phyloP scores from a whole-genome alignment of 345 rosid species.

The Salix exigua region DNA sequence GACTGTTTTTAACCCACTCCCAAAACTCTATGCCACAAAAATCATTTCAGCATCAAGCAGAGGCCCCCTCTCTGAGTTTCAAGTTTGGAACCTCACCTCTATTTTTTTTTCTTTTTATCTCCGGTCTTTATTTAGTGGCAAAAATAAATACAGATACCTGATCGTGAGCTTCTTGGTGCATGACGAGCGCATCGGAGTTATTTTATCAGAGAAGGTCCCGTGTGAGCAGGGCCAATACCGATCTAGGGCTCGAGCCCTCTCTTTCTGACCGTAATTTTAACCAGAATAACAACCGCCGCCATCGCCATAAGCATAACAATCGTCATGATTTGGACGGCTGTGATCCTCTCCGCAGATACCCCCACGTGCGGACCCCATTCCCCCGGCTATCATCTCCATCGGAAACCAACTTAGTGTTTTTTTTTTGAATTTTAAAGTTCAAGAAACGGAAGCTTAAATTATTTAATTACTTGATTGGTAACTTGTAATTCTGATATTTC shows the following conservation, averaged over 20 bases:
- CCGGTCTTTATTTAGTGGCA: neutral
- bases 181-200: slow-evolving; percentile 92
- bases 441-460: neutral
- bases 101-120: neutral
- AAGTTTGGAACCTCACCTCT: neutral
- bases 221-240: slow-evolving; percentile 41
- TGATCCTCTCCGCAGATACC: slow-evolving; percentile 54
- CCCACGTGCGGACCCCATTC: slow-evolving; percentile 41
- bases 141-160: neutral
- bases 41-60: neutral
- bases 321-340: slow-evolving; percentile 58
- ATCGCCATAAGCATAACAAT: slow-evolving; percentile 28
- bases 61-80: neutral
- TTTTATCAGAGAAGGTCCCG: slow-evolving; percentile 82
- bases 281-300: slow-evolving; percentile 43
- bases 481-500: neutral
- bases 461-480: neutral
- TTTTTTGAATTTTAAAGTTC: neutral
- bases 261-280: slow-evolving; percentile 37
- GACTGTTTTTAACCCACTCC: neutral
- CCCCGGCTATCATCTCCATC: slow-evolving; percentile 31
- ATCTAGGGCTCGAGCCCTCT: slow-evolving; percentile 32
- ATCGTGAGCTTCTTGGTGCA: slow-evolving; percentile 34
- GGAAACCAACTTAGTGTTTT: slow-evolving; percentile 34
- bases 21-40: neutral